Conservation (phyloP, 202 grass and related monocot species). For the Schoenoplectus triqueter region DNA sequence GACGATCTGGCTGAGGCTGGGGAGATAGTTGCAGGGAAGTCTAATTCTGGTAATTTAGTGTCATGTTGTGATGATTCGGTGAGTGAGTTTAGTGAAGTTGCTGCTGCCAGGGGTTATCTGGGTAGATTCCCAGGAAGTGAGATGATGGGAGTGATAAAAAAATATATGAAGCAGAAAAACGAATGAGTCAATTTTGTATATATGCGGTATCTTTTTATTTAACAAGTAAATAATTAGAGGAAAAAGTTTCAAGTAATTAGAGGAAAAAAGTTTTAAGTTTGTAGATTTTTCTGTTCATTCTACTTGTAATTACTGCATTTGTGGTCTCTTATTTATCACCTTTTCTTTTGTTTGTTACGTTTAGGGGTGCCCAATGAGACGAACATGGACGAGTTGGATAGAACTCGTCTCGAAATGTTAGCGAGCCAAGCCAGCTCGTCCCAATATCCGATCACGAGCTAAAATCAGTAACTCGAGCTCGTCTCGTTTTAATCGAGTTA, state of each 20-base stretch:
- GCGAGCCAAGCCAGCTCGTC: no score
- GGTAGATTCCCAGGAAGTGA: slow-evolving; percentile 93
- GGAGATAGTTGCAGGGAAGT: slow-evolving; percentile 7
- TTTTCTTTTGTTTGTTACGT: background rate
- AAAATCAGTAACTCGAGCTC: no score
- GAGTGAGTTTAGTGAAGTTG: slow-evolving; percentile 67
- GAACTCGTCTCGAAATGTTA: no score
- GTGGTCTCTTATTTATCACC: background rate
- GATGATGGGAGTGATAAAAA: slow-evolving; percentile 96
- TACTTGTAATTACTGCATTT: background rate
- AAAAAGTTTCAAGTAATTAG: background rate
- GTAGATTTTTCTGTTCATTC: background rate
- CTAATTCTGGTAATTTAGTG: slow-evolving; percentile 29
- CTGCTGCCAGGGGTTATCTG: slow-evolving; percentile 71
- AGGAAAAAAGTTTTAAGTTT: background rate
- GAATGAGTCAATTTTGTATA: slow-evolving; percentile 45
- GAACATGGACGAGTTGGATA: no score
- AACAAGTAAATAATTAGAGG: slow-evolving; percentile 11
- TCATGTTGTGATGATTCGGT: slow-evolving; percentile 67
- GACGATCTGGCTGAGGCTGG: slow-evolving; percentile 53
- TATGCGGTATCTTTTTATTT: background rate
- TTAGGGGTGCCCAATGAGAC: no score
- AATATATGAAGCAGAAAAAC: slow-evolving; percentile 83
- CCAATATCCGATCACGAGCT: no score
- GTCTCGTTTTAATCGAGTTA: no score